phyloP scores from a whole-genome alignment of 1,284 basidiomycete species.

The Sutorius eximius region DNA sequence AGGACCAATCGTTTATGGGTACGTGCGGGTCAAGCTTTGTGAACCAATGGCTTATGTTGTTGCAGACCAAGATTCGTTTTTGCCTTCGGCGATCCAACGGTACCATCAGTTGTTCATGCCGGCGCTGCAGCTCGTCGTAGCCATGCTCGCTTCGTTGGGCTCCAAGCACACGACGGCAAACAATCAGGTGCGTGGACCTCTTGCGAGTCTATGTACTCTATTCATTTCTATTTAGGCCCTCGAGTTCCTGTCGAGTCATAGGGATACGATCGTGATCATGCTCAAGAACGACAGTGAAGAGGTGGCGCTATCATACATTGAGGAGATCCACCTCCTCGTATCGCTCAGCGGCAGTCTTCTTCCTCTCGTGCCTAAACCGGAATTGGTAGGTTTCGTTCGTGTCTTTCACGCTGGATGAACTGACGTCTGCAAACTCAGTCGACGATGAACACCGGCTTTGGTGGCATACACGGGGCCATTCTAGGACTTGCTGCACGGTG shows the following conservation, averaged over 20 bases:
- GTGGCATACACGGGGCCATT: conserved; percentile 80
- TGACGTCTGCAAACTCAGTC: conserved; percentile 39
- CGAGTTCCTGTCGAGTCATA: conserved; percentile 75
- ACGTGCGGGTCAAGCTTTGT: conserved; percentile 21
- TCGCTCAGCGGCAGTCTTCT: conserved; percentile 67
- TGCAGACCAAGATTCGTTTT: conserved; percentile 79
- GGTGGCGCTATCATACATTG: conserved; percentile 63
- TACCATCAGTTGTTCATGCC: conserved; percentile 90
- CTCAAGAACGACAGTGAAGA: conserved; percentile 71
- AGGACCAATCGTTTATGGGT: conserved; percentile 82
- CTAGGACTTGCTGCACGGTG: conserved; percentile 75
- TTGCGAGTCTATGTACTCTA: neutral
- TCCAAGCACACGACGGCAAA: conserved; percentile 61
- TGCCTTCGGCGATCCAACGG: conserved; percentile 84
- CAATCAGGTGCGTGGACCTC: conserved; percentile 53
- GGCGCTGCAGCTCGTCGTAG: conserved; percentile 76
- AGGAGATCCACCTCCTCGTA: conserved; percentile 77
- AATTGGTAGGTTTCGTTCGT: conserved; percentile 57
- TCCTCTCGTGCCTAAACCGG: conserved; percentile 69
- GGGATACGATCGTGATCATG: conserved; percentile 77
- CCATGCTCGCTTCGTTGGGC: conserved; percentile 68
- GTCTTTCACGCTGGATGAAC: neutral
- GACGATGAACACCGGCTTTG: conserved; percentile 72
- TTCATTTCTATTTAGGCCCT: conserved; percentile 49
- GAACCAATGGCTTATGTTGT: neutral